These are phyloP conservation scores for Umbelopsis ramanniana DNA, from an alignment of 192 early-diverging fungal genomes.

Conservation along the genomic window DNA sequence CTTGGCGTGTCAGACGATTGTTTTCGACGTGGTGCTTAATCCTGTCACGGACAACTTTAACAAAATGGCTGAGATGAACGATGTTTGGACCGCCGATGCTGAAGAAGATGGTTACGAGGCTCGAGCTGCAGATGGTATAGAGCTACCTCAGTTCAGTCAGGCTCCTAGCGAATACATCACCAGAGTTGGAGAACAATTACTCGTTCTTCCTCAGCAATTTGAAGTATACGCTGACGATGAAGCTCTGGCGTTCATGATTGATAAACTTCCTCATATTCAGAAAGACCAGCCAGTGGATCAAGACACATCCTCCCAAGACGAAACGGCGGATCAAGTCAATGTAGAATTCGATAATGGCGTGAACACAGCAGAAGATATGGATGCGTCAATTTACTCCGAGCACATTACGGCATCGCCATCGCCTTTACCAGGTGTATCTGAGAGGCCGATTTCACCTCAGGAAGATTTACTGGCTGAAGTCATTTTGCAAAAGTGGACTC, in stretches of 20 bases:
- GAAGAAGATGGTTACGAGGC: slow-evolving; percentile 18
- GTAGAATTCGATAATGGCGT: slow-evolving; percentile 26
- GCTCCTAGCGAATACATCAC: slow-evolving; percentile 72
- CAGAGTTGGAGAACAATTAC: slow-evolving; percentile 66
- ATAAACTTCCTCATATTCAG: slow-evolving; percentile 47
- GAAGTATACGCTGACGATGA: slow-evolving; percentile 64
- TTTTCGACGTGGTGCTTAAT: slow-evolving; percentile 24
- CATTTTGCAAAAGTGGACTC: slow-evolving; percentile 70
- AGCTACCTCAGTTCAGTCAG: slow-evolving; percentile 55
- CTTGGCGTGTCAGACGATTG: slow-evolving; percentile 21
- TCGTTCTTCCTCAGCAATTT: slow-evolving; percentile 71
- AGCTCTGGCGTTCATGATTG: slow-evolving; percentile 50
- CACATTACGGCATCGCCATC: not conserved
- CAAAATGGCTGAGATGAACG: slow-evolving; percentile 6
- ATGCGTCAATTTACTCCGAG: slow-evolving; percentile 26
- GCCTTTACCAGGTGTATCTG: not conserved
- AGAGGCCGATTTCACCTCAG: not conserved
- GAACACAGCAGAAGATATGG: slow-evolving; percentile 29
- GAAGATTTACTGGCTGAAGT: slow-evolving; percentile 42
- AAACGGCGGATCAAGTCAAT: slow-evolving; percentile 21
- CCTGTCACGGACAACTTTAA: slow-evolving; percentile 23
- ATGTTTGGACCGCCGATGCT: slow-evolving; percentile 14
- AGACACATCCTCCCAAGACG: not conserved
- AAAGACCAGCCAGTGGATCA: slow-evolving; percentile 23
- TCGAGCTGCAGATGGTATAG: slow-evolving; percentile 4